phyloP scores from a whole-genome alignment of 2,329 filamentous ascomycete species.

The Trichoderma semiorbis region DNA sequence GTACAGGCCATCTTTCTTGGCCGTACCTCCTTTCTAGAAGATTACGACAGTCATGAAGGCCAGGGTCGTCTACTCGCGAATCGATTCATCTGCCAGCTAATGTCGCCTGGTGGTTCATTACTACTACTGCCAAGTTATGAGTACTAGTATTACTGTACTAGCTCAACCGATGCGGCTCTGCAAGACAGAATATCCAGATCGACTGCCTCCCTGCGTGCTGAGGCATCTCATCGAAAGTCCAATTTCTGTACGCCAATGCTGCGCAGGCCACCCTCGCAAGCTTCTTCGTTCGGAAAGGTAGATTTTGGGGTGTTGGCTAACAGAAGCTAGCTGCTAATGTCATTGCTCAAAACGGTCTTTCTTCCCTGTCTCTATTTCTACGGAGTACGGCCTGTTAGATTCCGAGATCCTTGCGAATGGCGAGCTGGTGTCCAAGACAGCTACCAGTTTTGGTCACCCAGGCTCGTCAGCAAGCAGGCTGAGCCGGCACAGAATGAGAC shows the following conservation, averaged over 20 bases:
- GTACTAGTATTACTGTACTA: not conserved
- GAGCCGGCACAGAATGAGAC: not conserved
- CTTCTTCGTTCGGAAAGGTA: not conserved
- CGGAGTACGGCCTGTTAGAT: not conserved
- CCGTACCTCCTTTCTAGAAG: conserved; percentile 2
- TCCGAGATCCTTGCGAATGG: not conserved
- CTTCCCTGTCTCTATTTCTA: not conserved
- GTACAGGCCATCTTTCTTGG: not conserved
- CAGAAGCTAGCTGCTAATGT: not conserved
- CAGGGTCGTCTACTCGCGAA: not conserved
- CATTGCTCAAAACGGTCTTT: not conserved
- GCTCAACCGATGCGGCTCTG: conserved; percentile 3
- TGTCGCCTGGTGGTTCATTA: not conserved
- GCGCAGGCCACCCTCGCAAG: not conserved
- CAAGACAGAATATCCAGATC: not conserved
- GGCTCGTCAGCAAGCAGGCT: not conserved
- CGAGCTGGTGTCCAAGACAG: not conserved
- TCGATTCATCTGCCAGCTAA: not conserved
- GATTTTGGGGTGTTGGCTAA: not conserved
- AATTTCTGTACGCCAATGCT: not conserved
- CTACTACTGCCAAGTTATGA: not conserved
- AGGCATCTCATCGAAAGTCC: not conserved
- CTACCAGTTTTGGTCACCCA: not conserved
- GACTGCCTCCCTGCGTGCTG: not conserved
- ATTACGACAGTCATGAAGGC: not conserved